Conservation (phyloP, 352 stramenopile genomes). For the Globisporangium cylindrosporum region DNA sequence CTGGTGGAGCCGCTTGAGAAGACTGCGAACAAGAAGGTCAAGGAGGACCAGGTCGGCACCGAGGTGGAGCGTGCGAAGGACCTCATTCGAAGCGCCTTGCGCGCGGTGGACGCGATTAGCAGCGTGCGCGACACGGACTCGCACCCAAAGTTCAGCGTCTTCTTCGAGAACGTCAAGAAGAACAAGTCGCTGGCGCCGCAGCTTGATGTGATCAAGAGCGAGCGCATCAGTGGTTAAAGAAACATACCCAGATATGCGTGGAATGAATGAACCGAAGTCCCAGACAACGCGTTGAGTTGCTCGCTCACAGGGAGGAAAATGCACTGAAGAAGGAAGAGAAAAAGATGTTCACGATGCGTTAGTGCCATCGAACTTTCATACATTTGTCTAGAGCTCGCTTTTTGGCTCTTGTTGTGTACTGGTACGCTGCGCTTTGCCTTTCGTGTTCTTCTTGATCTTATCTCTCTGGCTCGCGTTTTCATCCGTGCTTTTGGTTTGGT, state of each 20-base stretch:
- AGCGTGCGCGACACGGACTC: constrained; percentile 67
- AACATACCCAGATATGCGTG: background rate
- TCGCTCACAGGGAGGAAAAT: background rate
- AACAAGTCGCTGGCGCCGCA: constrained; percentile 59
- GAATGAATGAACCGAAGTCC: background rate
- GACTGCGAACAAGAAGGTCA: constrained; percentile 95
- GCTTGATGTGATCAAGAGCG: constrained; percentile 64
- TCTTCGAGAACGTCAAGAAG: constrained; percentile 67
- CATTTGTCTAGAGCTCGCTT: constrained; percentile 12
- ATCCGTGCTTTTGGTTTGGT: constrained; percentile 13
- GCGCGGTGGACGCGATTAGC: constrained; percentile 79
- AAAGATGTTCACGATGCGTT: background rate
- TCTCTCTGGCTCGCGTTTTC: background rate
- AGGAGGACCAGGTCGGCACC: constrained; percentile 93
- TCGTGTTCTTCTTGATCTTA: background rate
- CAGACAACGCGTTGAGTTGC: background rate
- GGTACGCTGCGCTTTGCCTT: constrained; percentile 7
- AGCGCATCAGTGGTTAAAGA: constrained; percentile 33
- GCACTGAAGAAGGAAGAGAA: background rate
- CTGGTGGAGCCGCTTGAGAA: constrained; percentile 94
- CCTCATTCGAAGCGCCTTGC: constrained; percentile 94
- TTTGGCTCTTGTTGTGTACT: constrained; percentile 7
- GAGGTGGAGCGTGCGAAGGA: constrained; percentile 96
- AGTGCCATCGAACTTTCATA: background rate
- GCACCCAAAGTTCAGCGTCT: constrained; percentile 64